Evolutionary conservation across 1,284 basidiomycete genomes (phyloP).

Genomic region (Fomitopsis pinicola): DNA sequence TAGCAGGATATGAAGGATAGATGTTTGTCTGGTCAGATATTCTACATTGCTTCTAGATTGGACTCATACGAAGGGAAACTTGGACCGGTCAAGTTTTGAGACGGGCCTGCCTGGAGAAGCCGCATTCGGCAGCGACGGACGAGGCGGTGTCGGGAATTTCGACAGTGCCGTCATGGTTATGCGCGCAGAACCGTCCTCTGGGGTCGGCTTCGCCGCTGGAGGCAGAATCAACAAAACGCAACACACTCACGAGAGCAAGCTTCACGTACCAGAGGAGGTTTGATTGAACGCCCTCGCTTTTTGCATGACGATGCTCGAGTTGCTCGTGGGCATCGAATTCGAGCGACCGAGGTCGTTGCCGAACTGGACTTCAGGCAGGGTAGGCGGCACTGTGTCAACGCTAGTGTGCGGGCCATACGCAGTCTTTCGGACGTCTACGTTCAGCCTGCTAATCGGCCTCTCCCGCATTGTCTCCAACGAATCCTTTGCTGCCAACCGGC

Average conservation of each 20-base stretch:
- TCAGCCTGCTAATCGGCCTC: neutral
- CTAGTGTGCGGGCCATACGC: slow-evolving; percentile 11
- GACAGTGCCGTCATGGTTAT: slow-evolving; percentile 24
- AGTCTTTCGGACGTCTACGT: slow-evolving; percentile 1
- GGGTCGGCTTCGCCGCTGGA: neutral
- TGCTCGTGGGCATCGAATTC: slow-evolving; percentile 18
- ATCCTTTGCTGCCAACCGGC: slow-evolving; percentile 2
- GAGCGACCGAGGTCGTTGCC: slow-evolving; percentile 16
- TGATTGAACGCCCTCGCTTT: slow-evolving; percentile 37
- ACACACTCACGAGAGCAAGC: neutral
- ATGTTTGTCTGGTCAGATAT: neutral
- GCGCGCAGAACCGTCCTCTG: slow-evolving; percentile 15
- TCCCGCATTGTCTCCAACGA: neutral
- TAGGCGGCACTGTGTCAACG: slow-evolving; percentile 16
- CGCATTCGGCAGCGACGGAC: slow-evolving; percentile 19
- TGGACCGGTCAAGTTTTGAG: slow-evolving; percentile 34
- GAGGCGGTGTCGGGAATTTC: slow-evolving; percentile 39
- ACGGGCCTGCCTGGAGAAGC: slow-evolving; percentile 27
- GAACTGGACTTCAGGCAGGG: slow-evolving; percentile 8
- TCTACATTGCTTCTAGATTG: neutral
- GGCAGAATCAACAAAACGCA: neutral
- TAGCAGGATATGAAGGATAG: neutral
- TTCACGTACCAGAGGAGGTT: slow-evolving; percentile 15
- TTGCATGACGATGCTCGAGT: slow-evolving; percentile 47
- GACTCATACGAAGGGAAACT: slow-evolving; percentile 29